Evolutionary conservation across 139 green algal species (phyloP).

Genomic region (Chlorella vulgaris): DNA sequence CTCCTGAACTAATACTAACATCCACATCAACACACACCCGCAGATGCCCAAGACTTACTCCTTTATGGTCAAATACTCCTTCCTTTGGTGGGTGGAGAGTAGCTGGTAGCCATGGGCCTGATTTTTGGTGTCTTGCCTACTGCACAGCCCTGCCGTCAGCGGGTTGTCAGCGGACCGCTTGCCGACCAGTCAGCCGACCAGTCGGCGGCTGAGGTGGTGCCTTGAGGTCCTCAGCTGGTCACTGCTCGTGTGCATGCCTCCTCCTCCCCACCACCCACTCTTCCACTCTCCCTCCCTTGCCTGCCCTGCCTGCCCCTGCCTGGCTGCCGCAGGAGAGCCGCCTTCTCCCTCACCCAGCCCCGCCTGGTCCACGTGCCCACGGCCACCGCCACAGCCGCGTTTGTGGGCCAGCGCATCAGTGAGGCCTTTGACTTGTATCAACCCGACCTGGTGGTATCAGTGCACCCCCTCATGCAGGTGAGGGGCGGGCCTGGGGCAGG

Average conservation of each 20-base stretch:
- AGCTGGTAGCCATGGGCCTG: too few species aligned
- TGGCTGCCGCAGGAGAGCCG: not conserved
- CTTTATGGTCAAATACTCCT: constrained; percentile 87
- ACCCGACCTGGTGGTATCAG: constrained; percentile 89
- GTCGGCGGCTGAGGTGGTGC: too few species aligned
- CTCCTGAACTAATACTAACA: too few species aligned
- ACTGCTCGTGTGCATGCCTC: too few species aligned
- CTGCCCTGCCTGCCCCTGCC: not conserved
- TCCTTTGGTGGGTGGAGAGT: constrained; percentile 64
- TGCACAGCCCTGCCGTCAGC: too few species aligned
- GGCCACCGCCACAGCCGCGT: constrained; percentile 46
- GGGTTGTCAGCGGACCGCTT: too few species aligned
- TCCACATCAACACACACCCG: too few species aligned
- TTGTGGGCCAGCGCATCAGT: constrained; percentile 46
- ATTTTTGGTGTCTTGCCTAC: too few species aligned
- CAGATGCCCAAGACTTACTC: constrained; percentile 89
- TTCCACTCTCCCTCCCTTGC: too few species aligned
- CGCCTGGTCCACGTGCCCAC: constrained; percentile 76
- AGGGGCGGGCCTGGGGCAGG: not conserved
- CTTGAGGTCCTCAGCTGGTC: too few species aligned
- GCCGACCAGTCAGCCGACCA: too few species aligned
- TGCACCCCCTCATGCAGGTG: constrained; percentile 97
- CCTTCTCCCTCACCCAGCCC: constrained; percentile 53
- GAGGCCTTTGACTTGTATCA: constrained; percentile 70
- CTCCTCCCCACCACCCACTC: too few species aligned